Evolutionary conservation across 2,329 filamentous ascomycete species (phyloP), one percentile per base, ranked within the genome.

Genomic region (Plectosphaerella cucumerina): DNA sequence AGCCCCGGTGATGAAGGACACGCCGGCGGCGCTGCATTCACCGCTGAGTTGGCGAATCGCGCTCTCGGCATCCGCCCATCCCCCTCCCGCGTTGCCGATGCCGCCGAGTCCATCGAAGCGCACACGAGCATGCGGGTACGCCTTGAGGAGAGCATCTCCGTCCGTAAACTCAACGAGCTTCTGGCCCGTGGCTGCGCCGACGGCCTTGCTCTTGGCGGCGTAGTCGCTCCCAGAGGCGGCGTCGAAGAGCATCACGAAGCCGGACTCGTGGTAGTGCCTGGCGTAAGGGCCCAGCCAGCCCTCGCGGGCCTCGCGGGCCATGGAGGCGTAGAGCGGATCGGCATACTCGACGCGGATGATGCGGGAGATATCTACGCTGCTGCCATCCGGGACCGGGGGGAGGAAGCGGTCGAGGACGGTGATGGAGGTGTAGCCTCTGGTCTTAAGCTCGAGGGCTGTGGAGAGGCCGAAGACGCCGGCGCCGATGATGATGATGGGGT

Each of bases 291-390:
- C 50, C 2, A 31, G 41, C 65, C 65, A 68, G 2, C 57, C 60
- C 1, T 55, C 46, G 11, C 59, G 52, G 3, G 66, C 62, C 47
- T 67, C 63, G 14, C 54, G 55, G 12, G 42, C 42, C 48, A 90
- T 77, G 42, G 70, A 68, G 5, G 81, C 75, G 60, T 90, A 90
- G 14, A 80, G 72, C 0, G 75, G 66, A 56, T 85, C 77, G 12
- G 83, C 81, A 59, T 90, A 90, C 67, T 90, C 86, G 43, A 67
- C 58, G 6, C 70, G 66, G 42, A 73, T 65, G 50, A 72, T 64
- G 17, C 71, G 67, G 5, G 70, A 72, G 17, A 69, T 63, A 51
- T 73, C 70, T n/a, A 70, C 68, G 43, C 68, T 71, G 50, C 70
- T 69, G 23, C 65, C 65, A 12, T 72, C 67, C 3, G 60, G 56